These are phyloP conservation scores for Metarhizium sp. DNA, from an alignment of 2,329 filamentous ascomycete genomes.

Conservation along the genomic window DNA sequence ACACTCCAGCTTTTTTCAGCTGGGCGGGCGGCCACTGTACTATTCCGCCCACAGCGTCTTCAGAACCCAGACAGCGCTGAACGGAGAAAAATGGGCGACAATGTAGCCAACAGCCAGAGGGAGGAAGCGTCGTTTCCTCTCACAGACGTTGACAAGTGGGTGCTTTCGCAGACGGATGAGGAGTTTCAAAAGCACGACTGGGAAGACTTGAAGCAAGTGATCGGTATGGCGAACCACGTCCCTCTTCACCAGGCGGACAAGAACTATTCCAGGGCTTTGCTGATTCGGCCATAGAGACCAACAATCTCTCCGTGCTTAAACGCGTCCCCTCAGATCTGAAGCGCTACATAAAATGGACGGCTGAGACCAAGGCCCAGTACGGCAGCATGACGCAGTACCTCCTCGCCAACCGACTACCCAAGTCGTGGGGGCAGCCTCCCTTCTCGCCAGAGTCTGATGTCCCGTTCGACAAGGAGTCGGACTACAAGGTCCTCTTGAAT, in stretches of 20 bases:
- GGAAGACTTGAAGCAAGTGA: constrained; percentile 60
- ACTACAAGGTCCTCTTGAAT: constrained; percentile 68
- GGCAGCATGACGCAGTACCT: constrained; percentile 76
- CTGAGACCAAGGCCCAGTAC: constrained; percentile 59
- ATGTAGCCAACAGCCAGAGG: constrained; percentile 7
- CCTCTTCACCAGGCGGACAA: background rate
- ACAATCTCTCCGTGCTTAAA: constrained; percentile 65
- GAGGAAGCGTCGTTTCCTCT: constrained; percentile 47
- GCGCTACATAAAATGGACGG: constrained; percentile 69
- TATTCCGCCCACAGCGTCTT: too few species aligned
- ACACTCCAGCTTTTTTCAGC: too few species aligned
- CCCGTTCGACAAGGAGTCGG: constrained; percentile 44
- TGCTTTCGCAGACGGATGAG: constrained; percentile 56
- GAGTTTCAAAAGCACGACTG: constrained; percentile 64
- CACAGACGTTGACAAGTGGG: constrained; percentile 47
- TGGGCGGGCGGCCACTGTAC: too few species aligned
- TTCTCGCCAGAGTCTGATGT: constrained; percentile 40
- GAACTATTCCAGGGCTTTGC: background rate
- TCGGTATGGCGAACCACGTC: constrained; percentile 35
- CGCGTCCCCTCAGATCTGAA: constrained; percentile 72
- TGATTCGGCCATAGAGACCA: constrained; percentile 28
- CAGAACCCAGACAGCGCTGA: too few species aligned
- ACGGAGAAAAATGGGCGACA: constrained; percentile 29
- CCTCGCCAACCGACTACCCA: constrained; percentile 58
- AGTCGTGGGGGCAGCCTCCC: constrained; percentile 53